These are phyloP conservation scores for Xylariales sp. DNA, from an alignment of 2,329 filamentous ascomycete genomes.

Conservation along the genomic window DNA sequence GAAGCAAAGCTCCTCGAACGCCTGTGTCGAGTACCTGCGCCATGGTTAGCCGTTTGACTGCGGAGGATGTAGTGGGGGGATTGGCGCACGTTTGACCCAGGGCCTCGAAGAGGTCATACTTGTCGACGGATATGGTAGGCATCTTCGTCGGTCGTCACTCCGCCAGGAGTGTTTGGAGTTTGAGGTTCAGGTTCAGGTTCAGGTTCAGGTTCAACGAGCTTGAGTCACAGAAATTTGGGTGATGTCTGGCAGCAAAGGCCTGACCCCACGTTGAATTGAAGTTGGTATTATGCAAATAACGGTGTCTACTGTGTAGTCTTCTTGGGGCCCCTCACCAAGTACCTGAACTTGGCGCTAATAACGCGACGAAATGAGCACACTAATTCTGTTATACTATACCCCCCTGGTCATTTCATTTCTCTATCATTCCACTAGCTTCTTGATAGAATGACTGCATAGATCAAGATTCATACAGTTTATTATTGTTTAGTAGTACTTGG, in stretches of 20 bases:
- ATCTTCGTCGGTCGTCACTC: slow-evolving; percentile 45
- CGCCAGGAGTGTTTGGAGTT: background rate
- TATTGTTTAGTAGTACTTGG: no score
- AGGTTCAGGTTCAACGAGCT: background rate
- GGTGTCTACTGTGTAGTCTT: no score
- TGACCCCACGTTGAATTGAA: slow-evolving; percentile 6
- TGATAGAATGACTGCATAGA: no score
- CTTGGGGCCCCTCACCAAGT: no score
- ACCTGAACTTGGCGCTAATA: no score
- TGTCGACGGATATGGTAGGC: slow-evolving; percentile 97
- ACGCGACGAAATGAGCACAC: no score
- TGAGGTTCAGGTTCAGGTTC: background rate
- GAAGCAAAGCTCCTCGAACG: slow-evolving; percentile 97
- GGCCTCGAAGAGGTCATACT: slow-evolving; percentile 90
- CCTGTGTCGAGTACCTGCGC: slow-evolving; percentile 84
- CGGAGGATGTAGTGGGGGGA: slow-evolving; percentile 21
- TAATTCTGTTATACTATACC: no score
- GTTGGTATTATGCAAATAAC: background rate
- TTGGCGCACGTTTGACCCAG: slow-evolving; percentile 71
- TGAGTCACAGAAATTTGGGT: slow-evolving; percentile 9
- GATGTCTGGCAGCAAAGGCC: background rate
- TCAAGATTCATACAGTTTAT: no score
- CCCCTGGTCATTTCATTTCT: no score
- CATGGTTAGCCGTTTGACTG: slow-evolving; percentile 4
- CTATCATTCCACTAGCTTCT: no score